phyloP scores from a whole-genome alignment of 768 basidiomycete species.

The Suillus lakei region DNA sequence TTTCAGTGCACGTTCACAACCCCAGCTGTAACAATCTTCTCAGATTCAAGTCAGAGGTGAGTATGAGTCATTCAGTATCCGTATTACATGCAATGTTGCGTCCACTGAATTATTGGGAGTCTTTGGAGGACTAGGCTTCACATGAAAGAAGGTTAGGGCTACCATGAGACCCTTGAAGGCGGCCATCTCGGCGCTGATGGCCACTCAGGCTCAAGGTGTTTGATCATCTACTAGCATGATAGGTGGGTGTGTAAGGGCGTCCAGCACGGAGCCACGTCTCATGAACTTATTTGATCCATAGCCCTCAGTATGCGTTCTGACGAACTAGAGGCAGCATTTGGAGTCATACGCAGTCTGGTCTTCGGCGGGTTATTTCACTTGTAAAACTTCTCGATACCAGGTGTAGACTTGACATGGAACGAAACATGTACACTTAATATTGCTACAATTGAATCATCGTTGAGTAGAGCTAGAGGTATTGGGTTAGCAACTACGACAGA shows the following conservation, averaged over 20 bases:
- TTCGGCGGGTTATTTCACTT: not conserved
- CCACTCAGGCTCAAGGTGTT: not conserved
- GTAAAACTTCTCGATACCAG: too few relatives aligned
- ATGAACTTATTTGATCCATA: not conserved
- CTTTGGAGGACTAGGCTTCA: too few relatives aligned
- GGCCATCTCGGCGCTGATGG: not conserved
- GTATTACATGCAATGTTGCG: too few relatives aligned
- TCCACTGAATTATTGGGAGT: too few relatives aligned
- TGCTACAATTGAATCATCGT: not conserved
- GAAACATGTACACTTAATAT: not conserved
- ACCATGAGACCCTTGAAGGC: not conserved
- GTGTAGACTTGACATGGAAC: not conserved
- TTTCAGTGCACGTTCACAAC: too few relatives aligned
- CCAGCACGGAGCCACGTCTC: not conserved
- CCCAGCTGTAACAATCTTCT: too few relatives aligned
- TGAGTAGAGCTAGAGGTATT: not conserved
- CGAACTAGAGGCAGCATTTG: not conserved
- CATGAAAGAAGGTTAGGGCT: not conserved
- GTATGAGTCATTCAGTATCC: not conserved
- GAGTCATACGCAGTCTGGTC: not conserved
- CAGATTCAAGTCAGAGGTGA: not conserved
- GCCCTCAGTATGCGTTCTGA: not conserved
- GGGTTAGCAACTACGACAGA: not conserved
- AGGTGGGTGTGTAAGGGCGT: too few relatives aligned
- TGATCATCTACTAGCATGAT: not conserved